A percentile compares a stretch with the other conserved stretches of the same genome.
Conservation (phyloP, 2,329 filamentous ascomycete species). For the Neodidymelliopsis sp. region DNA sequence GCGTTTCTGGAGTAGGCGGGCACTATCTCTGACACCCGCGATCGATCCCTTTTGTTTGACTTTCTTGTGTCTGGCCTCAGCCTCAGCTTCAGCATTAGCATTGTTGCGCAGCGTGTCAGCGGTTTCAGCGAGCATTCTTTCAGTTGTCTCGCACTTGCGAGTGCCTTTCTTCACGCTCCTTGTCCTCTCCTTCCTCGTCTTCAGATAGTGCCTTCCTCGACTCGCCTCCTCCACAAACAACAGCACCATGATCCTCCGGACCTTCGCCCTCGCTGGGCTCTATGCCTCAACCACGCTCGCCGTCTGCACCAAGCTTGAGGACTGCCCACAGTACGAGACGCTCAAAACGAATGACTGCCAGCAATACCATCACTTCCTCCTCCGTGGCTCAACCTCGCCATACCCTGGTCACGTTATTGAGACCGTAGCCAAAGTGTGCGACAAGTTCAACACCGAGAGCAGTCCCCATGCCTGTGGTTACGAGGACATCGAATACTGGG, state of each 20-base stretch:
- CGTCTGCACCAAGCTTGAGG: slow-evolving; percentile 38
- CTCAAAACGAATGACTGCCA: slow-evolving; percentile 37
- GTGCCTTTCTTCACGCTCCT: neutral
- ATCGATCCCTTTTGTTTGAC: neutral
- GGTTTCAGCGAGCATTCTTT: slow-evolving; percentile 2
- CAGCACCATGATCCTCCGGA: slow-evolving; percentile 32
- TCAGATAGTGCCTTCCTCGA: slow-evolving; percentile 5
- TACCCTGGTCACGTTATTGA: slow-evolving; percentile 39
- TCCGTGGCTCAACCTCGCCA: slow-evolving; percentile 36
- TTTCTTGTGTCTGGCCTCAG: neutral
- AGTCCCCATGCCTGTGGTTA: slow-evolving; percentile 35
- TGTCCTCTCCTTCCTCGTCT: neutral
- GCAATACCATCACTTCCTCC: slow-evolving; percentile 36
- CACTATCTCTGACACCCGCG: neutral
- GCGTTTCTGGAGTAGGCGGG: slow-evolving; percentile 8
- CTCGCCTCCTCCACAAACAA: neutral
- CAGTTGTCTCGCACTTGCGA: slow-evolving; percentile 1
- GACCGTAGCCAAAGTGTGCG: slow-evolving; percentile 36
- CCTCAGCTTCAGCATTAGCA: no score
- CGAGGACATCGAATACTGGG: slow-evolving; percentile 36
- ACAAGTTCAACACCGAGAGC: slow-evolving; percentile 32
- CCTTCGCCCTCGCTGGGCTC: slow-evolving; percentile 26
- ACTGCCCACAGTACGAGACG: slow-evolving; percentile 33
- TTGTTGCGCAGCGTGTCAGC: neutral
- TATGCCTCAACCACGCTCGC: slow-evolving; percentile 26